A percentile compares a stretch with the other conserved stretches of the same genome.
These are phyloP conservation scores for Tetracladium marchalianum DNA, from an alignment of 495 filamentous ascomycete genomes.

Conservation along the genomic window DNA sequence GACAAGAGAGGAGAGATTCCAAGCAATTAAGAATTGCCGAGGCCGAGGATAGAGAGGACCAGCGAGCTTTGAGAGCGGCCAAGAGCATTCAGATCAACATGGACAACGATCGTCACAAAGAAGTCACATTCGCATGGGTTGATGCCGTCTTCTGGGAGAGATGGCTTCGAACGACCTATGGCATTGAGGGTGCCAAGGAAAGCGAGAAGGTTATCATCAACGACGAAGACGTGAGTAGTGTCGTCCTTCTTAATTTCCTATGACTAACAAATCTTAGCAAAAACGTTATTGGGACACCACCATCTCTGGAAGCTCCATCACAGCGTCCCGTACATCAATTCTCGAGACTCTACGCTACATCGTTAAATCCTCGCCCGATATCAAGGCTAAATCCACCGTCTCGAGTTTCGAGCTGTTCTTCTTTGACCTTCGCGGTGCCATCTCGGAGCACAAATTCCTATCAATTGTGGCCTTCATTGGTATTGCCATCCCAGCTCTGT, in stretches of 20 bases:
- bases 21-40: constrained; percentile 95
- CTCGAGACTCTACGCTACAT: constrained; percentile 84
- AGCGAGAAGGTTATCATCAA: constrained; percentile 94
- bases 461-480: constrained; percentile 51
- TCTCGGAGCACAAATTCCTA: constrained; percentile 62
- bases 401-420: constrained; percentile 66
- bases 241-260: neutral
- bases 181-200: constrained; percentile 67
- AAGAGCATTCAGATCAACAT: constrained; percentile 89
- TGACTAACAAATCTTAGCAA: constrained; percentile 37
- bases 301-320: constrained; percentile 75
- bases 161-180: constrained; percentile 90
- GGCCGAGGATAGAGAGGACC: constrained; percentile 86
- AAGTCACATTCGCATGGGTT: constrained; percentile 96
- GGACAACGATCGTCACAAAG: constrained; percentile 74
- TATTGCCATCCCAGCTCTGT: constrained; percentile 33
- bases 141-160: constrained; percentile 96
- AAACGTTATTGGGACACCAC: constrained; percentile 92
- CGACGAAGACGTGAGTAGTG: constrained; percentile 79
- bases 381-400: constrained; percentile 80
- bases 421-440: constrained; percentile 61
- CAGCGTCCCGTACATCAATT: constrained; percentile 86
- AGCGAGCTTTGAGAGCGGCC: constrained; percentile 74
- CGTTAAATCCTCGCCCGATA: constrained; percentile 60
- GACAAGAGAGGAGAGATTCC: constrained; percentile 82